Conservation (phyloP, 805 yeast species). For the Suhomyces pyralidae region DNA sequence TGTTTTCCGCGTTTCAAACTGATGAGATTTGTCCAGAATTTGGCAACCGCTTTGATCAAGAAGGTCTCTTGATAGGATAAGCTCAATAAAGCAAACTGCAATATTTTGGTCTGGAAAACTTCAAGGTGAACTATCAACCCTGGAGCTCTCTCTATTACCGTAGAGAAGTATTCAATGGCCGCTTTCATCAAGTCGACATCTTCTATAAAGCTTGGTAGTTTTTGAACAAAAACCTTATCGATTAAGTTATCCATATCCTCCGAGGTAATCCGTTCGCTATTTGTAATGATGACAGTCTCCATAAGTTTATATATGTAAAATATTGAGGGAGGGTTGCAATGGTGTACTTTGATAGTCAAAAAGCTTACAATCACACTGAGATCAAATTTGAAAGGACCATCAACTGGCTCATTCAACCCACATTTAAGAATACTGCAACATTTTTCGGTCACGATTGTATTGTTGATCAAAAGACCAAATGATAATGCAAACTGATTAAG, state of each 20-base stretch:
- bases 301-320: slow-evolving; percentile 45
- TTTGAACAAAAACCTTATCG: slow-evolving; percentile 34
- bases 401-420: slow-evolving; percentile 60
- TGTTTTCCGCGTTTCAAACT: slow-evolving; percentile 45
- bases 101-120: slow-evolving; percentile 19
- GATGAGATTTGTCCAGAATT: slow-evolving; percentile 54
- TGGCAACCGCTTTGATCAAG: slow-evolving; percentile 48
- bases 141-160: slow-evolving; percentile 50
- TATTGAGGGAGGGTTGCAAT: slow-evolving; percentile 31
- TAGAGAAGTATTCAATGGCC: slow-evolving; percentile 48
- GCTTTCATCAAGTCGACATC: slow-evolving; percentile 63
- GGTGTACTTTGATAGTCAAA: slow-evolving; percentile 30
- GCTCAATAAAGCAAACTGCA: slow-evolving; percentile 33
- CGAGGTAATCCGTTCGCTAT: slow-evolving; percentile 26
- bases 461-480: slow-evolving; percentile 34
- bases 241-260: slow-evolving; percentile 36
- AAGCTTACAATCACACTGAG: slow-evolving; percentile 24
- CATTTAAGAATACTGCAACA: slow-evolving; percentile 59
- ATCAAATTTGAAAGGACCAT: slow-evolving; percentile 65
- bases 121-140: slow-evolving; percentile 38
- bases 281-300: slow-evolving; percentile 42
- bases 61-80: slow-evolving; percentile 52
- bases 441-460: slow-evolving; percentile 55
- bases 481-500: slow-evolving; percentile 43
- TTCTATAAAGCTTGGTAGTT: slow-evolving; percentile 30